Base-by-base conservation (phyloP, 768 basidiomycete genomes). In the Lyophyllum atratum region DNA sequence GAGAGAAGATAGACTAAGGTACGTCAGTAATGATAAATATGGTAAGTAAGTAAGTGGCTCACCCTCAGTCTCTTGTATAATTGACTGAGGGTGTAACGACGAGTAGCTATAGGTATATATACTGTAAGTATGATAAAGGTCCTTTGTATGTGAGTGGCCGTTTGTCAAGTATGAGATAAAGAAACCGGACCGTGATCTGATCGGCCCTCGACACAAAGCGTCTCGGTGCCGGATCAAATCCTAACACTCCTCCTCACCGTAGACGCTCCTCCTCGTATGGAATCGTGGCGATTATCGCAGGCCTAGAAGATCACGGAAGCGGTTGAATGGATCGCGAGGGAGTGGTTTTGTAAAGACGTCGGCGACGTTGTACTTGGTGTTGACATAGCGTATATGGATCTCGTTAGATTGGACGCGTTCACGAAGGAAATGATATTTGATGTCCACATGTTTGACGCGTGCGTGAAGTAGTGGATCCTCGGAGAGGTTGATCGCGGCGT, bases 391-490 rank as follows among this genome's bases (percentile, higher is more conserved):
- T 3, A 78, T n/a, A 0, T 12, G 11, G 26, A 80, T 34, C 0
- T 63, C 55, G 0, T 62, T 48, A 5, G 56, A 37, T 1, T 69
- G 64, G 10, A 77, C 65, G 2, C 55, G 58, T 56, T 80, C 69
- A 1, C 71, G 63, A 14, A 77, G 56, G 53, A 70, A 74, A 53
- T 80, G 74, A 52, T 75, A 72, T 8, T 68, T 61, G 24, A 78
- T 66, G 29, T 76, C 69, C 47, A 80, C 72, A 59, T 80, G 80
- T 59, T 77, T 78, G 4, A 71, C 65, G 19, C 69, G 59, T 0
- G 59, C 37, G 44, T 79, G 76, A 49, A 67, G 65, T 3, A 63
- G 49, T 0, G 73, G 66, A 46, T 79, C 74, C 2, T 67, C 59
- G 0, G 72, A 56, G 1, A 77, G 63, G 2, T 52, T 57, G 21